Base-by-base conservation (phyloP, 257 asterid genomes). In the Leonotis leonurus region DNA sequence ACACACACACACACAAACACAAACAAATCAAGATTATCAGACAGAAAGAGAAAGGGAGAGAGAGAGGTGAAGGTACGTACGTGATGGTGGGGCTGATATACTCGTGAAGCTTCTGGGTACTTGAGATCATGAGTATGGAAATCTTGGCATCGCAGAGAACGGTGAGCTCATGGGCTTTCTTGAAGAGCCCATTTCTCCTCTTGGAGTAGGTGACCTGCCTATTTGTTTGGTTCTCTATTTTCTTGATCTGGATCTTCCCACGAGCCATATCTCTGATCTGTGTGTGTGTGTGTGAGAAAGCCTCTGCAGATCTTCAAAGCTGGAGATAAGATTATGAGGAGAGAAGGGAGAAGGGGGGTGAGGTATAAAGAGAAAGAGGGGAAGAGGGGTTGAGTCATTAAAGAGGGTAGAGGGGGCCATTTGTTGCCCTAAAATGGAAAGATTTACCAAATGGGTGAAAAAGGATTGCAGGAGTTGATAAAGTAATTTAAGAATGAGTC, bases 191-290 rank as follows among this genome's bases (percentile, higher is more conserved):
- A 70, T 89, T 92, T 79, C 97, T 78, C 26, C 99, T 83, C 99
- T 92, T 92, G 35, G 99, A 92, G 65, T 92, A 92, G 17, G 99
- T 89, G 44, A 89, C 99, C 62, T 92, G 99, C 73, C 97, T 77
- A 79, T 92, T 92, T 0, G 99, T 92, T 49, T 90, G 95, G 81
- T 92, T 92, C 78, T 92, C 99, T 20, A 92, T 92, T 45, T 75
- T 83, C 95, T 74, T 92, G 85, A 92, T 92, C 96, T 92, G 97
- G 80, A 92, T 92, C 85, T 92, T 89, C 37, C 99, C 99, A 63
- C 97, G 87, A 70, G 99, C 96, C 97, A 89, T 92, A 1, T n/a
- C 51, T 27, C 63, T 54, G 35, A n/a, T 21, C 41, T 60, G 40
- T 61, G 54, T 48, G 25, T 70, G 37, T 58, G n/a, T n/a, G n/a